Evolutionary conservation across 2,329 filamentous ascomycete genomes (phyloP).

Genomic region (Aspergillus sp.): DNA sequence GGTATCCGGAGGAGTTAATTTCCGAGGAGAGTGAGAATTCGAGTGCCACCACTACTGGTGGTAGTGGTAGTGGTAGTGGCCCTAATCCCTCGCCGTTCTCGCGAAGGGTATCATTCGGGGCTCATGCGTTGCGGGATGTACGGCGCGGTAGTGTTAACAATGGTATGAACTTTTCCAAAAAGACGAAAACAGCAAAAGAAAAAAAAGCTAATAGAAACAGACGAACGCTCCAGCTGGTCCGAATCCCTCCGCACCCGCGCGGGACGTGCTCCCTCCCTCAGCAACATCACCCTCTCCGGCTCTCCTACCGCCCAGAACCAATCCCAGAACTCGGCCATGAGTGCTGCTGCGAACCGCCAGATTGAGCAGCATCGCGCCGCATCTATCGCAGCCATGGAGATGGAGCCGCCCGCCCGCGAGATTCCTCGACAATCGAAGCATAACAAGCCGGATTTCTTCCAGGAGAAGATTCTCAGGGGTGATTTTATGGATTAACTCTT

Average conservation of each 20-base stretch:
- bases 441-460: conserved; percentile 82
- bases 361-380: conserved; percentile 29
- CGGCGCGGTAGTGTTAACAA: conserved; percentile 55
- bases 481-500: conserved; percentile 82
- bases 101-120: conserved; percentile 83
- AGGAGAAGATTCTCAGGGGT: conserved; percentile 93
- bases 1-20: conserved; percentile 34
- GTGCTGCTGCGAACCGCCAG: conserved; percentile 12
- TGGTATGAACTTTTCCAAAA: conserved; percentile 34
- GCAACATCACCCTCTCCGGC: conserved; percentile 19
- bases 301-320: conserved; percentile 9
- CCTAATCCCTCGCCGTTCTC: conserved; percentile 50
- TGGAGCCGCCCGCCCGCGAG: conserved; percentile 47
- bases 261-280: conserved; percentile 58
- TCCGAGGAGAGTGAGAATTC: conserved; percentile 57
- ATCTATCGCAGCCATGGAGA: conserved; percentile 37
- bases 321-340: conserved; percentile 32
- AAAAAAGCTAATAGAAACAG: conserved; percentile 39
- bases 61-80: too few relatives aligned
- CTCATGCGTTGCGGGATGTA: conserved; percentile 65
- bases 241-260: conserved; percentile 90
- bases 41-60: too few relatives aligned
- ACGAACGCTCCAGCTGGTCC: conserved; percentile 94
- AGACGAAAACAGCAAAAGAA: too few relatives aligned
- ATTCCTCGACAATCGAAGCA: conserved; percentile 41